phyloP scores from a whole-genome alignment of 2,329 filamentous ascomycete genomes.

The Xylaria digitata region DNA sequence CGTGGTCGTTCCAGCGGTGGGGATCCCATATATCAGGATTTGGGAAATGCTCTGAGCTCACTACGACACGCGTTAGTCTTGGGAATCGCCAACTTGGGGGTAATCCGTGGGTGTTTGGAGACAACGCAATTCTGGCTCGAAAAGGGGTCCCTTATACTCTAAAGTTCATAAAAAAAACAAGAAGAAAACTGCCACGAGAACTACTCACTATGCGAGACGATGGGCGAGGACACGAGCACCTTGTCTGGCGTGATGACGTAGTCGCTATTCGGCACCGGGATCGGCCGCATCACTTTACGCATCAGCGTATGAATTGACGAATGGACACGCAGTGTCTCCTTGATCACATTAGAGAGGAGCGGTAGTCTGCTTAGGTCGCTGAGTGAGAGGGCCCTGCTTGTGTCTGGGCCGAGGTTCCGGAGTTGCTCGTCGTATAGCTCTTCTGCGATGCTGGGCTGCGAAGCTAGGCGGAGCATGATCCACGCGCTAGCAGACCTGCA shows the following conservation, averaged over 20 bases:
- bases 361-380: slow-evolving; percentile 69
- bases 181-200: too few species aligned
- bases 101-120: too few species aligned
- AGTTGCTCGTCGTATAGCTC: slow-evolving; percentile 77
- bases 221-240: slow-evolving; percentile 57
- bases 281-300: slow-evolving; percentile 75
- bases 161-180: too few species aligned
- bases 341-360: slow-evolving; percentile 72
- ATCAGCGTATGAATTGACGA: slow-evolving; percentile 79
- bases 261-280: slow-evolving; percentile 67
- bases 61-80: too few species aligned
- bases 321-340: slow-evolving; percentile 79
- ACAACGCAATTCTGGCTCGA: too few species aligned
- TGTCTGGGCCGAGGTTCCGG: slow-evolving; percentile 60
- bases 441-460: slow-evolving; percentile 75
- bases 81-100: too few species aligned
- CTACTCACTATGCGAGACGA: slow-evolving; percentile 49
- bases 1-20: slow-evolving; percentile 67
- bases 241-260: slow-evolving; percentile 67
- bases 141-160: too few species aligned
- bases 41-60: slow-evolving; percentile 70
- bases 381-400: slow-evolving; percentile 60
- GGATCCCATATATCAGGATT: slow-evolving; percentile 70
- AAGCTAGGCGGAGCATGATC: slow-evolving; percentile 80
- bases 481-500: slow-evolving; percentile 73